A percentile compares a stretch with the other conserved stretches of the same genome.
Conservation (phyloP, 2,329 filamentous ascomycete genomes). For the Claviceps digitariae region DNA sequence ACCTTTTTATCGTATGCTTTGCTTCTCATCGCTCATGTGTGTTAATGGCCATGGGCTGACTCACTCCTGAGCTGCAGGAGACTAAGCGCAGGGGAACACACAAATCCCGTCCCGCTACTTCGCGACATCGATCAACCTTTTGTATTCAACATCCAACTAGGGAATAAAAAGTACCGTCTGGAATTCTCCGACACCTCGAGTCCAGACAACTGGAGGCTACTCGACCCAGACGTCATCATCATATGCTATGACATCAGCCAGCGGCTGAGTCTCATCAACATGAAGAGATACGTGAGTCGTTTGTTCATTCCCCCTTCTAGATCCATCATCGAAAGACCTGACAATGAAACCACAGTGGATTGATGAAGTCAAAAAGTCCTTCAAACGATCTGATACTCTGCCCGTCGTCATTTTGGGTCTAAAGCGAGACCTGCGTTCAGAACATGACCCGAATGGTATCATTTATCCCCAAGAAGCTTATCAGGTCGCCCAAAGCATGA, state of each 20-base stretch:
- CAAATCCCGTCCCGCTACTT: slow-evolving; percentile 33
- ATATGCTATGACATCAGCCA: slow-evolving; percentile 50
- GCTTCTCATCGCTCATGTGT: not conserved
- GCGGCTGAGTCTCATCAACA: slow-evolving; percentile 42
- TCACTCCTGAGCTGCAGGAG: slow-evolving; percentile 25
- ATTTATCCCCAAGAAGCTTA: slow-evolving; percentile 50
- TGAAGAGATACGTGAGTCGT: slow-evolving; percentile 38
- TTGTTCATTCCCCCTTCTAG: not conserved
- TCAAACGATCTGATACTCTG: slow-evolving; percentile 31
- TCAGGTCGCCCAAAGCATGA: slow-evolving; percentile 40
- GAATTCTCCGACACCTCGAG: slow-evolving; percentile 47
- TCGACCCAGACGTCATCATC: slow-evolving; percentile 43
- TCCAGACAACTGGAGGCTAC: slow-evolving; percentile 44
- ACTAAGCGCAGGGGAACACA: slow-evolving; percentile 33
- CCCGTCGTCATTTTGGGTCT: slow-evolving; percentile 45
- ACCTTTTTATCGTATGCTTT: slow-evolving; percentile 45
- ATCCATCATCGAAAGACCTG: not conserved
- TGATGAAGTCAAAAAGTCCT: slow-evolving; percentile 36
- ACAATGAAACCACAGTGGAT: slow-evolving; percentile 34
- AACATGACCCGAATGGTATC: slow-evolving; percentile 44
- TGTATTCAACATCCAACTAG: slow-evolving; percentile 37
- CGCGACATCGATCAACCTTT: slow-evolving; percentile 48
- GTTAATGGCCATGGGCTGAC: not conserved
- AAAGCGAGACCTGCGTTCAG: slow-evolving; percentile 46
- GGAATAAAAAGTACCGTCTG: slow-evolving; percentile 30